phyloP scores from a whole-genome alignment of 352 stramenopile species.

The Globisporangium iwayamae region DNA sequence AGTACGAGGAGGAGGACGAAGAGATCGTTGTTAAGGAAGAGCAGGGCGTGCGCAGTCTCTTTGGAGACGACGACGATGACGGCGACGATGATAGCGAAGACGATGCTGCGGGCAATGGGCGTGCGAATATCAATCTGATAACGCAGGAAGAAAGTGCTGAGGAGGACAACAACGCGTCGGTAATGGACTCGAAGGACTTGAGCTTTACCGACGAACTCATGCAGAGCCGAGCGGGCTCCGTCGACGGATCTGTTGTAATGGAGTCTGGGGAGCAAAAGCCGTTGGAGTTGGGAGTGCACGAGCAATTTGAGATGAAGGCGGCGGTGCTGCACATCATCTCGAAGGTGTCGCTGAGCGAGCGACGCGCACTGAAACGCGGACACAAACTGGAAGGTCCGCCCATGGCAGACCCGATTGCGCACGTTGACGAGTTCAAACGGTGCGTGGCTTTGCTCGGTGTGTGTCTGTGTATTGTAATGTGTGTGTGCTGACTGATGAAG shows the following conservation, averaged over 20 bases:
- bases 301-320: slow-evolving; percentile 8
- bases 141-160: slow-evolving; percentile 5
- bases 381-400: slow-evolving; percentile 32
- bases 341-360: slow-evolving; percentile 29
- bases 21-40: slow-evolving; percentile 12
- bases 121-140: neutral
- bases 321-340: slow-evolving; percentile 24
- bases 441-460: slow-evolving; percentile 19
- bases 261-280: neutral
- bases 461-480: neutral
- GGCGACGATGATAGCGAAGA: neutral
- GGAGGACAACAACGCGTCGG: neutral
- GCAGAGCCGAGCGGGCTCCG: neutral
- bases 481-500: neutral
- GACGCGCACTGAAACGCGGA: slow-evolving; percentile 28
- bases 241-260: neutral
- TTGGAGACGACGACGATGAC: slow-evolving; percentile 9
- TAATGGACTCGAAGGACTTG: neutral
- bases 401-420: slow-evolving; percentile 39
- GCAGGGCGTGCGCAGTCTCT: slow-evolving; percentile 5
- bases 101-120: slow-evolving; percentile 1
- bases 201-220: slow-evolving; percentile 11
- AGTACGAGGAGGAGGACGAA: slow-evolving; percentile 17
- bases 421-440: slow-evolving; percentile 43
- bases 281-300: neutral